Conservation (phyloP, 106 monocot species). For the Apostasia ramifera region DNA sequence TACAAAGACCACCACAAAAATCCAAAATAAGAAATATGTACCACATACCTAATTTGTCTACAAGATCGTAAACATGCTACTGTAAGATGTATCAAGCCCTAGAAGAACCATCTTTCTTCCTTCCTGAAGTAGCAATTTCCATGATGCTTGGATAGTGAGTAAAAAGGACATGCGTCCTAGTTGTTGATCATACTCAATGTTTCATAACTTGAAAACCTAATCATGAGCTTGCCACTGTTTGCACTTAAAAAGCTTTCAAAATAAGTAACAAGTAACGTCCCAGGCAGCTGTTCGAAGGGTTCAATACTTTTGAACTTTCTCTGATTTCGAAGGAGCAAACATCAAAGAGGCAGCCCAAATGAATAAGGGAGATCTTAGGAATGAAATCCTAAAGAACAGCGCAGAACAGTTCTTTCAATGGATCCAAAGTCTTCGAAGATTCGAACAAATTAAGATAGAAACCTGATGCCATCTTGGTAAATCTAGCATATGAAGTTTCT, state of each 20-base stretch:
- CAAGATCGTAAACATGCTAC: conserved; percentile 82
- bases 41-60: conserved; percentile 77
- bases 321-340: too few relatives aligned
- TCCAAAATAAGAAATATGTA: neutral
- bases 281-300: too few relatives aligned
- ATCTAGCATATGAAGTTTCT: conserved; percentile 82
- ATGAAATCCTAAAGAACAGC: too few relatives aligned
- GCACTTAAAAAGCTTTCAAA: too few relatives aligned
- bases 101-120: conserved; percentile 91
- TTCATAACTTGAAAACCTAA: conserved; percentile 34
- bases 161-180: conserved; percentile 55
- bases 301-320: too few relatives aligned
- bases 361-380: too few relatives aligned
- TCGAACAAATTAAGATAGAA: too few relatives aligned
- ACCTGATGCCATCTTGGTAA: conserved; percentile 80
- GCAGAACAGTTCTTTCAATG: too few relatives aligned
- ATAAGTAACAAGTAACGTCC: too few relatives aligned
- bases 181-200: conserved; percentile 46
- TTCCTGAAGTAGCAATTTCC: conserved; percentile 90
- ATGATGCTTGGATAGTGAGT: conserved; percentile 64
- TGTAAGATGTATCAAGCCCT: conserved; percentile 74
- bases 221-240: neutral
- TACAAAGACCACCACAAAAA: neutral
- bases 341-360: too few relatives aligned
- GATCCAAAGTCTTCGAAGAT: too few relatives aligned